Evolutionary conservation across 331 rosid species (phyloP).

Genomic region (Cydonia oblonga): DNA sequence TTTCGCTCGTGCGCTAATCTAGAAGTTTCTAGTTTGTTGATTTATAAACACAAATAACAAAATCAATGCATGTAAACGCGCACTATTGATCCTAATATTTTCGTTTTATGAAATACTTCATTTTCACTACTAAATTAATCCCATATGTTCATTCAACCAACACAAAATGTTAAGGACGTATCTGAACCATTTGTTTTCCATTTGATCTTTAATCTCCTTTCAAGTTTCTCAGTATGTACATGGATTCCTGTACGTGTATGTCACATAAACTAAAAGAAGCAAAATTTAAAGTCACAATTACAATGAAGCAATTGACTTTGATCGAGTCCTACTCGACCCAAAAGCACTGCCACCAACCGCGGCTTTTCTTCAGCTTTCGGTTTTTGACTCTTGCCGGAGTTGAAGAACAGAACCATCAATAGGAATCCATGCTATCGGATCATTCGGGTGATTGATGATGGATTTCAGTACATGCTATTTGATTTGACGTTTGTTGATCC

Average conservation of each 20-base stretch:
- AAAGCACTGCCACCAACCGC: background rate
- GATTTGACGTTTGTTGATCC: too few relatives aligned
- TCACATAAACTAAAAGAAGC: background rate
- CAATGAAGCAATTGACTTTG: background rate
- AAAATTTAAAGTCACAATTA: background rate
- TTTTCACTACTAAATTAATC: background rate
- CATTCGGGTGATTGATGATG: too few relatives aligned
- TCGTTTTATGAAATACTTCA: background rate
- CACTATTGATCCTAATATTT: too few relatives aligned
- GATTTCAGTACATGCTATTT: too few relatives aligned
- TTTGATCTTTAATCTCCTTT: background rate
- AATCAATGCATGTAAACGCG: too few relatives aligned
- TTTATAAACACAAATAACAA: too few relatives aligned
- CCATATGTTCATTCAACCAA: background rate
- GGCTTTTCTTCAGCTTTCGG: background rate
- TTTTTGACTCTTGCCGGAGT: background rate
- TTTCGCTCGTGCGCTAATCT: too few relatives aligned
- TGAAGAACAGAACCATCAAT: background rate
- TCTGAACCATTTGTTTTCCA: background rate
- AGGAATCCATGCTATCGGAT: background rate
- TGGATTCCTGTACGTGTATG: background rate
- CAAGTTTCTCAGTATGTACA: background rate
- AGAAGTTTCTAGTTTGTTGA: too few relatives aligned
- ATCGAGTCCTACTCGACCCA: background rate
- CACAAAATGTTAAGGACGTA: background rate